These are phyloP conservation scores for Diaporthe sp. DNA, from an alignment of 2,329 filamentous ascomycete genomes.

Conservation along the genomic window DNA sequence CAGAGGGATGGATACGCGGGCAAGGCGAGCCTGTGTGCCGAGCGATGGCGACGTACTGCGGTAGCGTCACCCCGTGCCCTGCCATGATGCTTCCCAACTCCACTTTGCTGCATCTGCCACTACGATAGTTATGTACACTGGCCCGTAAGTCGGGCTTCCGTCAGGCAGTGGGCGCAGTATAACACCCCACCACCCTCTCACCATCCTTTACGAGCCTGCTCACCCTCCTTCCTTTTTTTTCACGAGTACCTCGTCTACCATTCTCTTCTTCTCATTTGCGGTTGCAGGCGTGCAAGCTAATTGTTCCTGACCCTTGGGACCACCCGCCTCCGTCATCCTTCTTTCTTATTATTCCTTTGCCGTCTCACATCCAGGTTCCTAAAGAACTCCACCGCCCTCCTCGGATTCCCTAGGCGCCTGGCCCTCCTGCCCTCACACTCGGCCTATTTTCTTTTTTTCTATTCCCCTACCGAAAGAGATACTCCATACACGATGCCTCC, in stretches of 20 bases:
- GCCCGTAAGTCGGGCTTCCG: constrained; percentile 35
- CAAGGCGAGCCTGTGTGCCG: constrained; percentile 42
- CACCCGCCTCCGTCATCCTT: constrained; percentile 65
- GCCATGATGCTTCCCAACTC: constrained; percentile 42
- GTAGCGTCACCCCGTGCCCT: constrained; percentile 41
- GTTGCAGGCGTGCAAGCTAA: constrained; percentile 74
- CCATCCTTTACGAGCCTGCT: constrained; percentile 58
- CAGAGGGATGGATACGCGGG: constrained; percentile 31
- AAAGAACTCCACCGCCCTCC: constrained; percentile 56
- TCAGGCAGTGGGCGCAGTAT: constrained; percentile 51
- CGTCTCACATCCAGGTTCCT: constrained; percentile 48
- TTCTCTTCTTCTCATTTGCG: constrained; percentile 71
- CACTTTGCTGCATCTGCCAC: constrained; percentile 40
- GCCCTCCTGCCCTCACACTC: constrained; percentile 38
- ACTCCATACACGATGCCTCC: constrained; percentile 77
- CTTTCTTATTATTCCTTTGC: constrained; percentile 56
- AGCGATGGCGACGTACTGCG: constrained; percentile 40
- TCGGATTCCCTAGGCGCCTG: constrained; percentile 35
- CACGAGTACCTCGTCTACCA: constrained; percentile 71
- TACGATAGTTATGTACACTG: constrained; percentile 35
- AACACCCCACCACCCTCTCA: constrained; percentile 66
- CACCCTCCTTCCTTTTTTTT: constrained; percentile 63
- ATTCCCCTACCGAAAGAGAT: constrained; percentile 26
- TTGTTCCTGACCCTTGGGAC: constrained; percentile 64
- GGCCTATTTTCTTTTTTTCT: constrained; percentile 37